phyloP scores from a whole-genome alignment of 2,329 filamentous ascomycete genomes.

The Trichoderma sp. region DNA sequence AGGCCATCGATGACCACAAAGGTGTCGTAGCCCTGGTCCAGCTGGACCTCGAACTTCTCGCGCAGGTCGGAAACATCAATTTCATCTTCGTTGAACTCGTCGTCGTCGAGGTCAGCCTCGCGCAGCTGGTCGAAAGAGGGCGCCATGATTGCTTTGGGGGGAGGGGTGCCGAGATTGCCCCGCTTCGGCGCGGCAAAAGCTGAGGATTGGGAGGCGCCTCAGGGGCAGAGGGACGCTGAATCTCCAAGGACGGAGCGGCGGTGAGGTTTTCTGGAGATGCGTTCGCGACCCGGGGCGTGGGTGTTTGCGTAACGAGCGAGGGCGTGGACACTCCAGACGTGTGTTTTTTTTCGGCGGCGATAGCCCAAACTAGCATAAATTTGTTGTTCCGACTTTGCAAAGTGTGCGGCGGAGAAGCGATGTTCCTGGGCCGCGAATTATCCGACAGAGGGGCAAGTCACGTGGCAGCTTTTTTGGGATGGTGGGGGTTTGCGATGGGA shows the following conservation, averaged over 20 bases:
- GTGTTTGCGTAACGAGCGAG: constrained; percentile 25
- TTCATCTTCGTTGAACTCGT: constrained; percentile 88
- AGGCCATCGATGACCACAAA: constrained; percentile 97
- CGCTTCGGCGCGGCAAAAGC: constrained; percentile 37
- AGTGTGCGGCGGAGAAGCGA: constrained; percentile 49
- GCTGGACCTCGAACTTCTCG: constrained; percentile 92
- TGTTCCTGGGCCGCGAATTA: constrained; percentile 43
- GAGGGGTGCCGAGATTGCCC: constrained; percentile 40
- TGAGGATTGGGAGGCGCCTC: constrained; percentile 29
- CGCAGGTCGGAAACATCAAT: constrained; percentile 93
- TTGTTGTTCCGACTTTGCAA: constrained; percentile 46
- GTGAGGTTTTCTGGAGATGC: neutral
- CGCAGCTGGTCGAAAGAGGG: constrained; percentile 85
- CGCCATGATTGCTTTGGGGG: constrained; percentile 71
- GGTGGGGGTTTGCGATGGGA: constrained; percentile 23
- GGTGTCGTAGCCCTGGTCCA: constrained; percentile 94
- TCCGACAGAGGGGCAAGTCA: constrained; percentile 47
- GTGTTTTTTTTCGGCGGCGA: constrained; percentile 23
- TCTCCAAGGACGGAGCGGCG: constrained; percentile 17
- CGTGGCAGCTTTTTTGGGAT: constrained; percentile 37
- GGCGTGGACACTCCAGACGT: constrained; percentile 22
- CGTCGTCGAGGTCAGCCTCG: constrained; percentile 84
- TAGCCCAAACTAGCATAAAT: constrained; percentile 40
- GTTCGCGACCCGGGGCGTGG: constrained; percentile 14
- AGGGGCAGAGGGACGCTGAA: neutral